Evolutionary conservation across 1,284 basidiomycete genomes (phyloP).

Genomic region (Melampsora larici-populina): DNA sequence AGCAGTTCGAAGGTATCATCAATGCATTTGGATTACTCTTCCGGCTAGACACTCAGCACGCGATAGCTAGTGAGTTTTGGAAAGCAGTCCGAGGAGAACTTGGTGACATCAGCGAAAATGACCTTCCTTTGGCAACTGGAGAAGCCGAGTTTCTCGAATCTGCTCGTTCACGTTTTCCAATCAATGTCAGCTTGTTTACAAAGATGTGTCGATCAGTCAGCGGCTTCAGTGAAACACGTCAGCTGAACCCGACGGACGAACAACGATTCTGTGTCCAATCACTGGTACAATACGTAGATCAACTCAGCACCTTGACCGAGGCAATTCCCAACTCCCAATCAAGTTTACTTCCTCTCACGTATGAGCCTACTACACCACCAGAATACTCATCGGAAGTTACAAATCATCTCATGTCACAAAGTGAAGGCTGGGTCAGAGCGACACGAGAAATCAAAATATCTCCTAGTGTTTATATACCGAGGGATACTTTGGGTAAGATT

Average conservation of each 20-base stretch:
- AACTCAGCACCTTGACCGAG: constrained; percentile 36
- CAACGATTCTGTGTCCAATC: constrained; percentile 26
- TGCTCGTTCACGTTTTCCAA: constrained; percentile 25
- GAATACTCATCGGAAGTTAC: constrained; percentile 4
- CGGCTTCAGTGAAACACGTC: constrained; percentile 35
- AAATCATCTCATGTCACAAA: constrained; percentile 8
- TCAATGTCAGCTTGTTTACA: constrained; percentile 38
- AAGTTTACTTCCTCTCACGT: constrained; percentile 25
- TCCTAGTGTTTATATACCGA: constrained; percentile 34
- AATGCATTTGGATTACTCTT: constrained; percentile 36
- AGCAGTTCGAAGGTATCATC: constrained; percentile 39
- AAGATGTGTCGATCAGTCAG: constrained; percentile 33
- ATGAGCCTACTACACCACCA: constrained; percentile 28
- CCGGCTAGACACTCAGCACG: constrained; percentile 30
- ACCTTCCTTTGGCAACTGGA: constrained; percentile 19
- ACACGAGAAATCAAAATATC: constrained; percentile 39
- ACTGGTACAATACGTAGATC: constrained; percentile 26
- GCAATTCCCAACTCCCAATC: constrained; percentile 33
- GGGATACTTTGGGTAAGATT: constrained; percentile 25
- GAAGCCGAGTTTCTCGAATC: constrained; percentile 30
- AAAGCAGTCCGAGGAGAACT: constrained; percentile 20
- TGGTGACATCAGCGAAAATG: constrained; percentile 10
- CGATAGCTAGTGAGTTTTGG: constrained; percentile 37
- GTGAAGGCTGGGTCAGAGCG: constrained; percentile 37
- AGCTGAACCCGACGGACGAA: neutral